A percentile compares a stretch with the other conserved stretches of the same genome.
phyloP scores from a whole-genome alignment of 495 filamentous ascomycete genomes.

The Aspergillus sparsus region DNA sequence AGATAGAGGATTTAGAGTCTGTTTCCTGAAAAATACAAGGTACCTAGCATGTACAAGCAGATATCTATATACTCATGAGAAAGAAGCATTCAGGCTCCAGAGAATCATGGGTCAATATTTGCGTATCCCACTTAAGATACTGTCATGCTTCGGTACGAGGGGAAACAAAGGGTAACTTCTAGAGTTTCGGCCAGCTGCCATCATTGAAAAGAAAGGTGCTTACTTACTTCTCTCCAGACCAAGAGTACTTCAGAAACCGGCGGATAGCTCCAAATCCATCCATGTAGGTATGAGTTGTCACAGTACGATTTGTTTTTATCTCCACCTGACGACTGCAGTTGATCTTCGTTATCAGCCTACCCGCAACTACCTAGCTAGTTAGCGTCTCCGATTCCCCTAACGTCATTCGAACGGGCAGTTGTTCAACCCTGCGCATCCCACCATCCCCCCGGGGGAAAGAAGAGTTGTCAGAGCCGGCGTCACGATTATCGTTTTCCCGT shows the following conservation, averaged over 20 bases:
- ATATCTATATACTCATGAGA: too few species aligned
- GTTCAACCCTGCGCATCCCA: slow-evolving; percentile 18
- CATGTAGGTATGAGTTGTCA: slow-evolving; percentile 30
- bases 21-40: too few species aligned
- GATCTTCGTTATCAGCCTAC: slow-evolving; percentile 24
- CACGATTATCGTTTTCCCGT: not conserved
- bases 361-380: slow-evolving; percentile 8
- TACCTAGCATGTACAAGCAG: too few species aligned
- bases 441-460: slow-evolving; percentile 5
- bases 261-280: slow-evolving; percentile 4
- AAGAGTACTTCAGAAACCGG: not conserved
- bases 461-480: slow-evolving; percentile 7
- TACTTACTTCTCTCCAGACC: not conserved
- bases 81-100: too few species aligned
- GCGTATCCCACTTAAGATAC: too few species aligned
- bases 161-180: too few species aligned
- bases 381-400: slow-evolving; percentile 25
- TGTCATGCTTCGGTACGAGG: too few species aligned
- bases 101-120: too few species aligned
- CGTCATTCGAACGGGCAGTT: slow-evolving; percentile 26
- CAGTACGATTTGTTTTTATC: slow-evolving; percentile 22
- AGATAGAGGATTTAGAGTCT: too few species aligned
- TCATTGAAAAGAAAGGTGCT: not conserved
- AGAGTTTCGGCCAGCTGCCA: not conserved
- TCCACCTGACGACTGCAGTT: slow-evolving; percentile 42